Evolutionary conservation across 345 rosid species (phyloP), one percentile per base, ranked within the genome.

Genomic region (Corchorus capsularis): DNA sequence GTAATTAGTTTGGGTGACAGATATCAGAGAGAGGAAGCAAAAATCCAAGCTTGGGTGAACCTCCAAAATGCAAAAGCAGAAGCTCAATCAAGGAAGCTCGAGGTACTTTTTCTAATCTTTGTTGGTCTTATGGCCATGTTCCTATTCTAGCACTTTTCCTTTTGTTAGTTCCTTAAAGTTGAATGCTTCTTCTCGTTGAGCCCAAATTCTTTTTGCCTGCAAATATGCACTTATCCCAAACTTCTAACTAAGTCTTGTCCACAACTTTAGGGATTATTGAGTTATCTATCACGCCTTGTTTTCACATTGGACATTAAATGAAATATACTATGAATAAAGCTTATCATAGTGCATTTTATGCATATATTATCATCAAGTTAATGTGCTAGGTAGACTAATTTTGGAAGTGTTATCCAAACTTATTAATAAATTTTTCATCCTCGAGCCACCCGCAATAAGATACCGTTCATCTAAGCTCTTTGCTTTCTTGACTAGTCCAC

Each of bases 51-150:
- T 73, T 95, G 99, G 98, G 80, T 93, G 78, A 92, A 90, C 77
- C 98, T 93, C 37, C 91, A 95, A 89, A 90, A 74, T 52, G 99
- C 99, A 47, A 92, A 95, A 85, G 96, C 98, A n/a, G 98, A 95
- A 85, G 98, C 99, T 77, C 92, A 92, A 79, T 93, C 98, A 34
- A 93, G 82, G 79, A 93, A 92, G 83, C 96, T 95, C 8, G 99
- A 95, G 96, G 96, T 89, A 85, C 65, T 55, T 56, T 52, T 27
- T 16, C 69, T 62, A 20, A 12, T 63, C 64, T 39, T 74, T 45
- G n/a, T 16, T 11, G 56, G 6, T 41, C 27, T 9, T 22, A 20
- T 45, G 6, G 37, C 49, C 5, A 2, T 27, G 52, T 15, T 63
- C 5, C 72, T n/a, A 20, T 68, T 19, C n/a, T 11, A 67, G 37